Evolutionary conservation across 768 basidiomycete species (phyloP).

Genomic region (Exsudoporus frostii): DNA sequence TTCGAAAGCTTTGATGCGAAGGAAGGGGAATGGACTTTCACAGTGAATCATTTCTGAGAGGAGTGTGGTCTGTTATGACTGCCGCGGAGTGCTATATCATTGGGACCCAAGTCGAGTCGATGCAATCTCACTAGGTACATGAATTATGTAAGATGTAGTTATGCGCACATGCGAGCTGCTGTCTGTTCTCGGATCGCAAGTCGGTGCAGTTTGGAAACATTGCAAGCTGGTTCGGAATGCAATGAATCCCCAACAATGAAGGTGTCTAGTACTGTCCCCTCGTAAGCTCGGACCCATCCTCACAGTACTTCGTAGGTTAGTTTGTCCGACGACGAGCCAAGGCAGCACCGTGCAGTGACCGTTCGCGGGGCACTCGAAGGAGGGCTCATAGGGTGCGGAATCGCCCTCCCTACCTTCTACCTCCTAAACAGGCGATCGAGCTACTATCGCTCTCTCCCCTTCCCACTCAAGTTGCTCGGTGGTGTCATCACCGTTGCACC

Average conservation of each 20-base stretch:
- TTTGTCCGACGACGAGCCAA: conserved; percentile 39
- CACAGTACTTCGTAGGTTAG: conserved; percentile 13
- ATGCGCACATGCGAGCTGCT: neutral
- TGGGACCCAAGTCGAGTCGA: neutral
- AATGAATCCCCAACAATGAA: conserved; percentile 9
- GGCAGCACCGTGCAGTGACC: conserved; percentile 53
- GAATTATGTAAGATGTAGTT: conserved; percentile 15
- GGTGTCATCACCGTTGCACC: conserved; percentile 63
- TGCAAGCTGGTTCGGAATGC: neutral
- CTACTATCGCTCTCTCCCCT: conserved; percentile 61
- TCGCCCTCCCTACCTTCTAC: conserved; percentile 51
- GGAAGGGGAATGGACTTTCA: conserved; percentile 91
- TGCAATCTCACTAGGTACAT: neutral
- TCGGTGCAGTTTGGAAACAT: neutral
- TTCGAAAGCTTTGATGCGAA: conserved; percentile 78
- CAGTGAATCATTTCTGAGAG: conserved; percentile 84
- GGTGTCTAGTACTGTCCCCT: neutral
- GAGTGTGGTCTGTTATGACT: neutral
- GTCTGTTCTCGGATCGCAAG: conserved; percentile 3
- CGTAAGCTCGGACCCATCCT: neutral
- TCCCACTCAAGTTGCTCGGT: conserved; percentile 66
- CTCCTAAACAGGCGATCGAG: conserved; percentile 51
- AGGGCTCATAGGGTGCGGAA: conserved; percentile 44
- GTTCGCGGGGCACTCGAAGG: conserved; percentile 66
- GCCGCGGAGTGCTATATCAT: conserved; percentile 8